Percentiles rank a stretch among this genome's conserved stretches.
phyloP scores from a whole-genome alignment of 139 green algal species.

The Chlamydomonas urium region DNA sequence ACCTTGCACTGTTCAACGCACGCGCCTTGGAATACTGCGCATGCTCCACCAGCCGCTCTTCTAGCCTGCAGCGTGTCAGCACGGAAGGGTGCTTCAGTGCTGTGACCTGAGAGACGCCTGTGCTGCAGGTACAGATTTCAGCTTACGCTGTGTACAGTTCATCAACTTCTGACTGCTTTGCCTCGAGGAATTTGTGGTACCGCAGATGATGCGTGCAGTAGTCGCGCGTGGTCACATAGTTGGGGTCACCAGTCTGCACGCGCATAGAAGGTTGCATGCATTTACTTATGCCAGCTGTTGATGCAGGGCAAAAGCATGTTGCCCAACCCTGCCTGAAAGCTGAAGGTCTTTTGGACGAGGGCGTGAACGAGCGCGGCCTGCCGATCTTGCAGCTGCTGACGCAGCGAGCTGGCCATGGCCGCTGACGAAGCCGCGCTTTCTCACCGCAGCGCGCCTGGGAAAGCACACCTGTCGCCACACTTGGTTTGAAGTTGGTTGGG shows the following conservation, averaged over 20 bases:
- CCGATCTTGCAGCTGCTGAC: neutral
- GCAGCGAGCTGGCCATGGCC: neutral
- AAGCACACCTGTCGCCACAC: too few species aligned
- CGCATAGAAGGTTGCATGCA: neutral
- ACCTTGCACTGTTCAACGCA: neutral
- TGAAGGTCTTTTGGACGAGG: neutral
- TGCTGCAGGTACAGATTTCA: neutral
- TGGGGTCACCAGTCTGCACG: slow-evolving; percentile 12
- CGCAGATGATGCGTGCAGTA: slow-evolving; percentile 21
- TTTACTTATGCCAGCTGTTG: neutral
- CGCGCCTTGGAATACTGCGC: slow-evolving; percentile 20
- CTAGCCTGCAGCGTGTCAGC: slow-evolving; percentile 15
- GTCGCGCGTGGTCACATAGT: slow-evolving; percentile 10
- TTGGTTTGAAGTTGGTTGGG: too few species aligned
- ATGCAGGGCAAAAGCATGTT: neutral
- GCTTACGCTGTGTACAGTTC: slow-evolving; percentile 17
- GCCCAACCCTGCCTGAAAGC: neutral
- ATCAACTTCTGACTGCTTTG: slow-evolving; percentile 1
- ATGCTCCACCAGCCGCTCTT: slow-evolving; percentile 20
- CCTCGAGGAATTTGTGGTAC: slow-evolving; percentile 22
- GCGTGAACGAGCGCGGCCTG: neutral
- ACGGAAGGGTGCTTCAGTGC: neutral
- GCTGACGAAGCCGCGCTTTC: too few species aligned
- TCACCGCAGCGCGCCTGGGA: too few species aligned
- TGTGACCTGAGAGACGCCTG: neutral